These are phyloP conservation scores for Rhizopus sp. DNA, from an alignment of 371 early-diverging fungal genomes.

Conservation along the genomic window DNA sequence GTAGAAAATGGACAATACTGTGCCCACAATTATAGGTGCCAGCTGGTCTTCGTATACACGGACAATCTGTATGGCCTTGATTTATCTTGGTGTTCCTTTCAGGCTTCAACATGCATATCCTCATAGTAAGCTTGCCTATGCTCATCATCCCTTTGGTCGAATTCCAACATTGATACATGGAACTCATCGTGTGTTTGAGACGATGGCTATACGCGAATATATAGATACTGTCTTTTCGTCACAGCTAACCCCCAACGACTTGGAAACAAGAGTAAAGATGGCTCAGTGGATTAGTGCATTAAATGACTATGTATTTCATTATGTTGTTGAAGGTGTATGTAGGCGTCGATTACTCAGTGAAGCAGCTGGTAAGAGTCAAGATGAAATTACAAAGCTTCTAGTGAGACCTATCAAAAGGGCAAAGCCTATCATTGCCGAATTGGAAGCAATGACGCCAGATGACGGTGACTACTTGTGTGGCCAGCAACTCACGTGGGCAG, in stretches of 20 bases:
- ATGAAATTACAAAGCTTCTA: constrained; percentile 18
- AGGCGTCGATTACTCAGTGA: constrained; percentile 30
- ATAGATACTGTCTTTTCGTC: constrained; percentile 18
- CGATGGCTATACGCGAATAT: constrained; percentile 31
- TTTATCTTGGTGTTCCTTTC: constrained; percentile 22
- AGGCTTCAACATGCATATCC: constrained; percentile 19
- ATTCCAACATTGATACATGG: constrained; percentile 32
- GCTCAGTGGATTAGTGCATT: constrained; percentile 28
- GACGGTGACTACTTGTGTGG: constrained; percentile 23
- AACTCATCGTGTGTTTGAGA: constrained; percentile 22
- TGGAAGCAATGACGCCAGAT: constrained; percentile 8
- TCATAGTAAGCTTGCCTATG: constrained; percentile 22
- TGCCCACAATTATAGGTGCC: constrained; percentile 26
- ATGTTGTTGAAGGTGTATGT: constrained; percentile 26
- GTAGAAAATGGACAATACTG: too few species aligned
- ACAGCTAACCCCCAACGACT: constrained; percentile 19
- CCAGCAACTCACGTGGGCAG: constrained; percentile 37
- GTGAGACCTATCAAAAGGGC: constrained; percentile 12
- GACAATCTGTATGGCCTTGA: constrained; percentile 38
- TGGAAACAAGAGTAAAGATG: constrained; percentile 20
- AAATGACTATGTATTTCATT: constrained; percentile 33
- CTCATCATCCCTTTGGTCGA: constrained; percentile 41
- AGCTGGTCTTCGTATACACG: constrained; percentile 38
- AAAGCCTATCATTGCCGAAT: constrained; percentile 8
- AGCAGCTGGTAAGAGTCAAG: constrained; percentile 16